Conservation (phyloP, 805 yeast species). For the Candida andamanensis region DNA sequence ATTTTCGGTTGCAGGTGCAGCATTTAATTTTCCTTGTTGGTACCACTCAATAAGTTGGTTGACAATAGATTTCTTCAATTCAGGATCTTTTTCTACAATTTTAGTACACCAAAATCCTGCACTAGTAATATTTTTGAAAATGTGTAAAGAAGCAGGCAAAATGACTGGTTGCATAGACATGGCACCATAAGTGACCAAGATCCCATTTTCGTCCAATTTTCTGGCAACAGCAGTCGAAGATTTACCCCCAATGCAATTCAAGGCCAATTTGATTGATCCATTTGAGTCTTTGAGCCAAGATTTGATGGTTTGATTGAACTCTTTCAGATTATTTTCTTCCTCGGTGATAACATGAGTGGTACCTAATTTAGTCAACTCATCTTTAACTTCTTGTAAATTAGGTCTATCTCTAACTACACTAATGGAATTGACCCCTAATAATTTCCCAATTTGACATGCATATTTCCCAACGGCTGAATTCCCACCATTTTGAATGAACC, state of each 20-base stretch:
- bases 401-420: slow-evolving; percentile 86
- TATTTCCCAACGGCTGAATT: slow-evolving; percentile 92
- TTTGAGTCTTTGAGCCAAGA: slow-evolving; percentile 45
- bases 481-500: slow-evolving; percentile 96
- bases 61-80: slow-evolving; percentile 33
- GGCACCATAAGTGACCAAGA: slow-evolving; percentile 90
- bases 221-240: slow-evolving; percentile 78
- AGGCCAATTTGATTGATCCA: slow-evolving; percentile 64
- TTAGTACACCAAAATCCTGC: slow-evolving; percentile 92
- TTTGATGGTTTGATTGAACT: slow-evolving; percentile 57
- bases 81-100: slow-evolving; percentile 29
- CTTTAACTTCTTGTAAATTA: slow-evolving; percentile 54
- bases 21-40: slow-evolving; percentile 33
- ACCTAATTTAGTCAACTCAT: slow-evolving; percentile 60
- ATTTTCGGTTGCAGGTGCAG: slow-evolving; percentile 31
- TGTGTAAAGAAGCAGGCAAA: slow-evolving; percentile 83
- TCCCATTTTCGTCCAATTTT: slow-evolving; percentile 69
- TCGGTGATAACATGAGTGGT: slow-evolving; percentile 91
- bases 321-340: slow-evolving; percentile 67
- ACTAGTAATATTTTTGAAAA: slow-evolving; percentile 81
- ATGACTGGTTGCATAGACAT: slow-evolving; percentile 95
- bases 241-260: slow-evolving; percentile 93
- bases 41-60: slow-evolving; percentile 37
- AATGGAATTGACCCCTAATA: slow-evolving; percentile 75
- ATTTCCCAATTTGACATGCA: slow-evolving; percentile 81